Base-by-base conservation (phyloP, 2,329 filamentous ascomycete species). In the Scolecobasidium constrictum region DNA sequence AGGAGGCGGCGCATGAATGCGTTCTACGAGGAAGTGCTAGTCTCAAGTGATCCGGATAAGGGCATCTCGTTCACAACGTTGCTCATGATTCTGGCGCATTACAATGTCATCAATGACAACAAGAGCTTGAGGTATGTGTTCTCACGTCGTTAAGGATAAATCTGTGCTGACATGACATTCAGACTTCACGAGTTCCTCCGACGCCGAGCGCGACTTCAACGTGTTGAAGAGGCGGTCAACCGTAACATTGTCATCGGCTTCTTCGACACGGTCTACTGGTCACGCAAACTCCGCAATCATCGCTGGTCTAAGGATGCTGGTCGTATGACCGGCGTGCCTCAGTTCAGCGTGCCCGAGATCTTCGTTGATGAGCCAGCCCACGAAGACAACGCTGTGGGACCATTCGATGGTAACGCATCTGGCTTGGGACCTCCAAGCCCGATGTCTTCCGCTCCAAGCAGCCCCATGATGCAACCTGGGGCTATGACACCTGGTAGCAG, bases 101-200 rank as follows among this genome's bases (percentile, higher is more conserved):
- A 98, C 71, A 98, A 96, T 56, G 87, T 98, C 56, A 98, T 98
- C 59, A 94, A 82, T 52, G 92, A 98, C 62, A 95, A 83, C 67
- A 95, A 95, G 71, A 94, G 87, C 62, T 67, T 98, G 56, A 81
- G 75, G 81, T 84, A 66, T 57, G 51, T 35, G 17, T 31, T 34
- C 16, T 42, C 19, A 9, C 15, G 13, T 45, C 39, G 46, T 7
- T 6, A 11, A 9, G 7, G 20, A 31, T 31, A 7, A 20, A 39
- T 18, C 23, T 16, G 9, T 26, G 7, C 45, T 54, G 62, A 55
- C 68, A 55, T 46, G 44, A 26, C 7, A 44, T 42, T 18, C 31
- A 86, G 86, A 48, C 74, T 98, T 2, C 92, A 98, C 55, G 92
- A 98, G 58, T 98, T 94, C 60, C 65, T 98, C 44, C 82, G 90